Conservation (phyloP, 148 eudicot genomes). For the Hydrangea macrophylla region DNA sequence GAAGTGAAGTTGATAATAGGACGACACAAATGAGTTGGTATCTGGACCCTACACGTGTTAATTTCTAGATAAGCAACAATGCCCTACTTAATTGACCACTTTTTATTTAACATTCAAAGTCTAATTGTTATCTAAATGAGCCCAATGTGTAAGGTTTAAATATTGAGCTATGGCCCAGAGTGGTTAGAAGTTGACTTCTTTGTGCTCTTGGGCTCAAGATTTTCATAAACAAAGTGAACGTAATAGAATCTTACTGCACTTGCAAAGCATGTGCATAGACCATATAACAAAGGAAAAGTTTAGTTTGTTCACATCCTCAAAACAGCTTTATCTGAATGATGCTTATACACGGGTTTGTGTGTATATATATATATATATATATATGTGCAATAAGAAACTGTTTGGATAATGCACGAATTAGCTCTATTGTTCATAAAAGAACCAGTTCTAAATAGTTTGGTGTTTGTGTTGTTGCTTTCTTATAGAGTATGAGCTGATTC, state of each 20-base stretch:
- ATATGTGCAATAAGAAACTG: no score
- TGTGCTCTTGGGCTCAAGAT: neutral
- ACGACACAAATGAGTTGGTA: neutral
- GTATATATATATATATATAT: no score
- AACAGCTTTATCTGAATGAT: no score
- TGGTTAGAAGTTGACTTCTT: neutral
- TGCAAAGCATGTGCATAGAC: neutral
- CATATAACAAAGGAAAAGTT: neutral
- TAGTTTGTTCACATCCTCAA: neutral
- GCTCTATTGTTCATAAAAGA: no score
- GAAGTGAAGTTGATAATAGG: neutral
- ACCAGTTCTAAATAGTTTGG: no score
- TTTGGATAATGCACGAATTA: no score
- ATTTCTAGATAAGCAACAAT: neutral
- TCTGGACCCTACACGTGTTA: neutral
- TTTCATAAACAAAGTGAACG: neutral
- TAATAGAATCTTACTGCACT: neutral
- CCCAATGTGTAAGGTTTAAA: neutral
- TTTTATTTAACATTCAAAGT: constrained; percentile 7
- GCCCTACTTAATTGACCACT: neutral
- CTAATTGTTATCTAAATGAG: neutral
- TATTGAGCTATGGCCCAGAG: neutral
- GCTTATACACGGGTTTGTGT: no score
- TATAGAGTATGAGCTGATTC: no score
- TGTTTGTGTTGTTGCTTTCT: no score